phyloP scores from a whole-genome alignment of 208 protist species.

The Endotrypanum monterogeii region DNA sequence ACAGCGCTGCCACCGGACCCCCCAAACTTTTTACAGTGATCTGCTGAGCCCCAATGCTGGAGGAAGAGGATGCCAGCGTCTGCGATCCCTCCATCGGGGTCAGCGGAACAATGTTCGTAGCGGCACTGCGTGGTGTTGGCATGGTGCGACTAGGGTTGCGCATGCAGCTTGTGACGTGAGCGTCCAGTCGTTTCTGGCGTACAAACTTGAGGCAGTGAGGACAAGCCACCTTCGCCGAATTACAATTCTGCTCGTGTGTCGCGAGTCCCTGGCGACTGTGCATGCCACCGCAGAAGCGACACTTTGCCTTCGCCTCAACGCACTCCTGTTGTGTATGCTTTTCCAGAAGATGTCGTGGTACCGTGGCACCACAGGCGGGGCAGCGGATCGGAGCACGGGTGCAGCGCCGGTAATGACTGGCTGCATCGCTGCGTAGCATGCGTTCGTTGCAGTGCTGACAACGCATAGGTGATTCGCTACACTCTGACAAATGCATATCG shows the following conservation, averaged over 20 bases:
- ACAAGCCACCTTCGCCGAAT: constrained; percentile 67
- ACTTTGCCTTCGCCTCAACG: constrained; percentile 56
- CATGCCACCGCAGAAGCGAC: constrained; percentile 60
- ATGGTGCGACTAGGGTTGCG: constrained; percentile 51
- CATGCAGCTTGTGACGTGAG: constrained; percentile 42
- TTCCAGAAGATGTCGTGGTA: constrained; percentile 58
- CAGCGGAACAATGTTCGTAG: not conserved
- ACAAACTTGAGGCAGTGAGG: constrained; percentile 63
- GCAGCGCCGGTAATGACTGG: constrained; percentile 63
- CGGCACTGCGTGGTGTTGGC: constrained; percentile 6
- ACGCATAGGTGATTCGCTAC: constrained; percentile 60
- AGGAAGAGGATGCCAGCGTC: constrained; percentile 10
- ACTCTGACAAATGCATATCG: constrained; percentile 68
- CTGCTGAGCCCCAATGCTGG: constrained; percentile 3
- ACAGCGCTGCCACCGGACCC: not conserved
- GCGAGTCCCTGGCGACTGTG: constrained; percentile 48
- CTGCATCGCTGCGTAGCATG: constrained; percentile 56
- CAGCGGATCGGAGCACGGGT: constrained; percentile 61
- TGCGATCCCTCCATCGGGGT: constrained; percentile 3
- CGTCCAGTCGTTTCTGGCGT: constrained; percentile 41
- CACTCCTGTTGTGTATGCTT: constrained; percentile 66
- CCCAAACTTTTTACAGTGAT: not conserved
- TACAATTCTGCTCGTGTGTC: constrained; percentile 64
- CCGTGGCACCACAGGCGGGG: constrained; percentile 44
- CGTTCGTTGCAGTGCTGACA: constrained; percentile 77